These are phyloP conservation scores for Voacanga thouarsii DNA, from an alignment of 257 asterid genomes.

Conservation along the genomic window DNA sequence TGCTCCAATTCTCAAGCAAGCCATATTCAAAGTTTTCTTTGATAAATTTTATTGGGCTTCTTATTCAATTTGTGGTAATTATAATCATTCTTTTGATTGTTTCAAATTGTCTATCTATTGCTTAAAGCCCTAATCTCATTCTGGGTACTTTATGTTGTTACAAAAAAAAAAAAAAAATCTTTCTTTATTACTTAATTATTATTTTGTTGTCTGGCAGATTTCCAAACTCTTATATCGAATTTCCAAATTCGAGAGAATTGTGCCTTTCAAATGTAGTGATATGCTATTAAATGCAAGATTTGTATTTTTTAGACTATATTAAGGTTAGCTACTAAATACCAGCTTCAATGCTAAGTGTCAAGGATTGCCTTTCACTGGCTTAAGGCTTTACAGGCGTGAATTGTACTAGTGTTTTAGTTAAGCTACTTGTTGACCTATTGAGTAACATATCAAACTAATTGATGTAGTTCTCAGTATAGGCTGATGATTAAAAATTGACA, in stretches of 20 bases:
- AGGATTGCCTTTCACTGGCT: not conserved
- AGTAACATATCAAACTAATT: not conserved
- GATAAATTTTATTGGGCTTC: not conserved
- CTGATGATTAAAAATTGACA: not conserved
- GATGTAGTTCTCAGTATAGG: not conserved
- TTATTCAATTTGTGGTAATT: not conserved
- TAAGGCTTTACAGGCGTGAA: too few relatives aligned
- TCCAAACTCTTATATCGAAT: not conserved
- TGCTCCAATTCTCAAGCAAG: slow-evolving; percentile 90
- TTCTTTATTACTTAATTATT: not conserved
- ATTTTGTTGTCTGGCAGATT: not conserved
- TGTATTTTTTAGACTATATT: too few relatives aligned
- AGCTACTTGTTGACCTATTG: not conserved
- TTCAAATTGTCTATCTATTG: not conserved
- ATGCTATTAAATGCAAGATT: not conserved
- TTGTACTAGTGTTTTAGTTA: not conserved
- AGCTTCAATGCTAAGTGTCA: not conserved
- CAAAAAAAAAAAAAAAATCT: too few relatives aligned
- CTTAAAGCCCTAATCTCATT: not conserved
- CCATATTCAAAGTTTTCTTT: slow-evolving; percentile 75
- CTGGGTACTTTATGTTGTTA: not conserved
- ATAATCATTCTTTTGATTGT: not conserved
- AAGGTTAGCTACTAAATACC: too few relatives aligned
- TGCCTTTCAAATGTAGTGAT: not conserved
- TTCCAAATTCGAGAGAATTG: not conserved